phyloP scores from a whole-genome alignment of 2,329 filamentous ascomycete species.

The Penicillium thymicola region DNA sequence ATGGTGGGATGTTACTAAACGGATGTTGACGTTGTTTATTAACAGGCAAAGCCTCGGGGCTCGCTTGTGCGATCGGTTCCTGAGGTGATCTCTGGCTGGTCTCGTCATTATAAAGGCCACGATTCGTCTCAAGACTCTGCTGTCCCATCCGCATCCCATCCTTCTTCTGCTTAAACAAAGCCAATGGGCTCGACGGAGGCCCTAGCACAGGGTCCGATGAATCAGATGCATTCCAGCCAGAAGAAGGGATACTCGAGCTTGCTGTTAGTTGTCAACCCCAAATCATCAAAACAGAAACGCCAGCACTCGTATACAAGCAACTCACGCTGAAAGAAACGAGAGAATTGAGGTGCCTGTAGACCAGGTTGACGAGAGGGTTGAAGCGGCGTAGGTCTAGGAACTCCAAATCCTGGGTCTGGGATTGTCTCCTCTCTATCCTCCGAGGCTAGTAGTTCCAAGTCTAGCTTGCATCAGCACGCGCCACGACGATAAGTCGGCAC shows the following conservation, averaged over 20 bases:
- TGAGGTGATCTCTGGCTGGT: background rate
- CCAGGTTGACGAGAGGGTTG: background rate
- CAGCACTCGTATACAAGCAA: background rate
- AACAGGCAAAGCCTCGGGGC: background rate
- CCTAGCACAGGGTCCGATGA: slow-evolving; percentile 25
- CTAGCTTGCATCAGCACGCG: slow-evolving; percentile 19
- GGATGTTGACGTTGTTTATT: background rate
- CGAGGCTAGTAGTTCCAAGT: slow-evolving; percentile 39
- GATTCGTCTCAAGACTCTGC: background rate
- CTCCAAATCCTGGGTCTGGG: background rate
- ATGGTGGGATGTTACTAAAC: slow-evolving; percentile 29
- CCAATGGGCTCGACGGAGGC: slow-evolving; percentile 33
- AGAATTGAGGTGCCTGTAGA: slow-evolving; percentile 16
- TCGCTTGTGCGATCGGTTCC: background rate
- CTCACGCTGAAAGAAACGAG: slow-evolving; percentile 33
- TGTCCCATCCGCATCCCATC: slow-evolving; percentile 1
- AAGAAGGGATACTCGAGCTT: slow-evolving; percentile 20
- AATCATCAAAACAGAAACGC: background rate
- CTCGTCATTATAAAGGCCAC: background rate
- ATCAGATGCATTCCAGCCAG: slow-evolving; percentile 25
- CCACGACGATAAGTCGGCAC: background rate
- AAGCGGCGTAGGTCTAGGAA: background rate
- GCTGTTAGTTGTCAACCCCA: slow-evolving; percentile 12
- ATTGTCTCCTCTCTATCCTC: slow-evolving; percentile 12
- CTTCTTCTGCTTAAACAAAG: slow-evolving; percentile 20